Evolutionary conservation across 257 asterid species (phyloP).

Genomic region (Solanum chiquidenum): DNA sequence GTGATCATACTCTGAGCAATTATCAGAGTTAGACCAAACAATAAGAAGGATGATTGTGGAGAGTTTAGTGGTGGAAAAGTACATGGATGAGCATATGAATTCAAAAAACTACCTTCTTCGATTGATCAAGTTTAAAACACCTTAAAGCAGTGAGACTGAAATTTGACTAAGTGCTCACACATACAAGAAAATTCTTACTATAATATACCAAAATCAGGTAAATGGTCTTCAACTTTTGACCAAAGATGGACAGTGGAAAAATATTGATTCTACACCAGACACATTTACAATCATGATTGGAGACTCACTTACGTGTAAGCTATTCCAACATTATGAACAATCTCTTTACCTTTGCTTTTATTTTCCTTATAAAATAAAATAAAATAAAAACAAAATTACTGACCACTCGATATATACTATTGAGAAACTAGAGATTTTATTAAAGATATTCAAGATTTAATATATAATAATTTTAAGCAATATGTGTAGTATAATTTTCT

Average conservation of each 20-base stretch:
- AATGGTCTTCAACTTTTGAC: constrained; percentile 27
- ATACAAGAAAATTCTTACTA: constrained; percentile 29
- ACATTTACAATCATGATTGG: constrained; percentile 41
- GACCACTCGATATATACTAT: too few relatives aligned
- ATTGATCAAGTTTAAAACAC: constrained; percentile 35
- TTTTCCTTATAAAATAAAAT: too few relatives aligned
- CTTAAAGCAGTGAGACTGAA: constrained; percentile 16
- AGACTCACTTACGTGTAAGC: constrained; percentile 34
- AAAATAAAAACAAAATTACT: too few relatives aligned
- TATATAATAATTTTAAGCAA: too few relatives aligned
- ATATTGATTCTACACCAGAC: constrained; percentile 17
- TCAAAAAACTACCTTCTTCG: constrained; percentile 26
- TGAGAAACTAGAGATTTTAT: too few relatives aligned
- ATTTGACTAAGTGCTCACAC: constrained; percentile 31
- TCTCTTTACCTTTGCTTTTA: too few relatives aligned
- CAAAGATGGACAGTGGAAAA: constrained; percentile 42
- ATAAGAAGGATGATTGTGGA: constrained; percentile 40
- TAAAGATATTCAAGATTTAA: too few relatives aligned
- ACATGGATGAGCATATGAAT: constrained; percentile 37
- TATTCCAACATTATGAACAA: not conserved
- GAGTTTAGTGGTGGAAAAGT: constrained; percentile 30
- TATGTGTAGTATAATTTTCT: too few relatives aligned
- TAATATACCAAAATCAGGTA: constrained; percentile 20
- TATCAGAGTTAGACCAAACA: constrained; percentile 30
- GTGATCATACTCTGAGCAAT: constrained; percentile 8